Conservation (phyloP, 257 asterid genomes). For the Echium plantagineum region DNA sequence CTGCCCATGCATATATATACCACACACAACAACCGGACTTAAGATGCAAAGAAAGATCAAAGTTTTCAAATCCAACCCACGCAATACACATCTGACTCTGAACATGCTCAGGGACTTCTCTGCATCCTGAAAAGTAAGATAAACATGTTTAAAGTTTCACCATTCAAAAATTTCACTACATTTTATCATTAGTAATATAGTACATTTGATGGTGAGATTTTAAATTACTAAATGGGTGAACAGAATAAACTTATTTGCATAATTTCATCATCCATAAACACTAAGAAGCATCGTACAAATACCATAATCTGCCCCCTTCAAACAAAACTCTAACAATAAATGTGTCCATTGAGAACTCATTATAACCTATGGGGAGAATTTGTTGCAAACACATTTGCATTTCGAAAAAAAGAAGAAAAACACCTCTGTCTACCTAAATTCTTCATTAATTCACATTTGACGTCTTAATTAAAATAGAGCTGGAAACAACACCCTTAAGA, state of each 20-base stretch:
- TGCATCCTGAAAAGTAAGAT: slow-evolving; percentile 31
- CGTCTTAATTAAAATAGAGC: too few species aligned
- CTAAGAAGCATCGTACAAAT: not conserved
- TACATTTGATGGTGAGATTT: not conserved
- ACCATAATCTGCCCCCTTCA: not conserved
- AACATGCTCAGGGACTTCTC: slow-evolving; percentile 40
- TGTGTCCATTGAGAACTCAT: too few species aligned
- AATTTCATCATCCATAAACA: not conserved
- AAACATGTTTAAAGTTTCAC: not conserved
- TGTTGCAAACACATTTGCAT: too few species aligned
- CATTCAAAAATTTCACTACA: not conserved
- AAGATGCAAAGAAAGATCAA: slow-evolving; percentile 44
- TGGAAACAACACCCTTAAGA: too few species aligned
- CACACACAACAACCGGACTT: slow-evolving; percentile 38
- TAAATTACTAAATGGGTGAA: too few species aligned
- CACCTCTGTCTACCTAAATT: too few species aligned
- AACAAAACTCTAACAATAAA: not conserved
- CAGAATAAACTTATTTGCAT: not conserved
- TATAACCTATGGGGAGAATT: too few species aligned
- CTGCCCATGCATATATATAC: slow-evolving; percentile 63
- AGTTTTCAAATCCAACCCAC: slow-evolving; percentile 52
- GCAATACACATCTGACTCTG: slow-evolving; percentile 46
- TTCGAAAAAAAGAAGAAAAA: too few species aligned
- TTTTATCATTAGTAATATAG: too few species aligned
- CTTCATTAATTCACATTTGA: too few species aligned